Percentiles rank a stretch among this genome's conserved stretches.
These are phyloP conservation scores for Platanus orientalis DNA, from an alignment of 164 flowering plant species.

Conservation along the genomic window DNA sequence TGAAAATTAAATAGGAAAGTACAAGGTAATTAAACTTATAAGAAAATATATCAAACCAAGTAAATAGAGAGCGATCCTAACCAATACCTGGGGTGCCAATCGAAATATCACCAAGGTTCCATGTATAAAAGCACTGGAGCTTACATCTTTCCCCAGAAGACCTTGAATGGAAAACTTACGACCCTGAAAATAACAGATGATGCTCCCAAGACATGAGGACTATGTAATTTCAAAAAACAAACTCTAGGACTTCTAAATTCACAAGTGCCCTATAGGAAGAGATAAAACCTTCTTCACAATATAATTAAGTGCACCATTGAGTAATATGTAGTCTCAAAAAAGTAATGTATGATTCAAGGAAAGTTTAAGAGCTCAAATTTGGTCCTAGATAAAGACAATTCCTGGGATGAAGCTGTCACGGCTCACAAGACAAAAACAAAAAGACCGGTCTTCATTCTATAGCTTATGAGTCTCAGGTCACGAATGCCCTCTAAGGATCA, in stretches of 20 bases:
- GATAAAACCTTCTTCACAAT: neutral
- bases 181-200: conserved; percentile 44
- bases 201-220: conserved; percentile 2
- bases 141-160: conserved; percentile 61
- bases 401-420: too few relatives aligned
- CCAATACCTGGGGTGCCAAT: conserved; percentile 97
- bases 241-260: neutral
- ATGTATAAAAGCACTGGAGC: conserved; percentile 43
- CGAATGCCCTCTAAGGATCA: too few relatives aligned
- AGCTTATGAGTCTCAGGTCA: too few relatives aligned
- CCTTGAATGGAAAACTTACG: conserved; percentile 90
- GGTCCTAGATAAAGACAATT: too few relatives aligned
- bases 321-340: too few relatives aligned
- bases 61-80: neutral
- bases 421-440: too few relatives aligned
- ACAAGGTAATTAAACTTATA: neutral
- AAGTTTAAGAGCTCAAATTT: too few relatives aligned
- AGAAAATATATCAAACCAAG: neutral
- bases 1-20: neutral
- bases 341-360: too few relatives aligned
- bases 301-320: neutral
- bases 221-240: neutral
- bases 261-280: neutral
- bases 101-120: conserved; percentile 91
- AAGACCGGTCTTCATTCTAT: too few relatives aligned